A percentile compares a stretch with the other conserved stretches of the same genome.
Evolutionary conservation across 2,329 filamentous ascomycete genomes (phyloP).

Genomic region (Colletotrichum melonis): DNA sequence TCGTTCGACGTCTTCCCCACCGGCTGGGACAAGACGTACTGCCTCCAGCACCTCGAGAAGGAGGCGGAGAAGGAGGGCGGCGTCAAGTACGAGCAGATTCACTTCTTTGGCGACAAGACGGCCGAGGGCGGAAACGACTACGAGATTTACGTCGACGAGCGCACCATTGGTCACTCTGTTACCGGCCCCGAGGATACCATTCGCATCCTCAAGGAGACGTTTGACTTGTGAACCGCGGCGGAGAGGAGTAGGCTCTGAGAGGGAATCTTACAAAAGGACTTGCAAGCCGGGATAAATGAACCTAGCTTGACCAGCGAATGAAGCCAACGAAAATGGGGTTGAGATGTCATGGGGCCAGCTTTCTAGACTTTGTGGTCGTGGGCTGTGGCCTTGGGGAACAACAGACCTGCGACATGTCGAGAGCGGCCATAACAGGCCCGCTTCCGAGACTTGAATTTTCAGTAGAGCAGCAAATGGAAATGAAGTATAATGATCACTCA

Average conservation of each 20-base stretch:
- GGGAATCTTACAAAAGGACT: conserved; percentile 8
- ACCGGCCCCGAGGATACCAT: conserved; percentile 85
- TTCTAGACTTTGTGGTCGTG: background rate
- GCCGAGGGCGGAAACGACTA: conserved; percentile 92
- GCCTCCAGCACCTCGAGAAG: conserved; percentile 85
- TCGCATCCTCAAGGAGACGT: conserved; percentile 82
- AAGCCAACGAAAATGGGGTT: background rate
- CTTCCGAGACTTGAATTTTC: background rate
- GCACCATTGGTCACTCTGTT: conserved; percentile 89
- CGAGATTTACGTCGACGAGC: conserved; percentile 87
- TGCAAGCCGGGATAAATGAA: background rate
- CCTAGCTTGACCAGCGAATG: background rate
- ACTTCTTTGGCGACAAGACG: conserved; percentile 99
- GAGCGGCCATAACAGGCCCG: background rate
- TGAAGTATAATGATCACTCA: background rate
- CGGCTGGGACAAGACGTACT: conserved; percentile 99
- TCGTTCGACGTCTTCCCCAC: conserved; percentile 98
- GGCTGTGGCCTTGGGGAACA: background rate
- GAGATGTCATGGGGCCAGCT: background rate
- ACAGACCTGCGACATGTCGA: conserved; percentile 1
- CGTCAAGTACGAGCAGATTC: conserved; percentile 85
- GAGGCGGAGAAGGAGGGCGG: conserved; percentile 78
- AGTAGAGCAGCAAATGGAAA: conserved; percentile 6
- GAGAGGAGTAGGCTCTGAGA: conserved; percentile 10
- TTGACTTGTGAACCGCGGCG: conserved; percentile 65